Base-by-base conservation (phyloP, 2,329 filamentous ascomycete species). In the Trichophyton rubrum region DNA sequence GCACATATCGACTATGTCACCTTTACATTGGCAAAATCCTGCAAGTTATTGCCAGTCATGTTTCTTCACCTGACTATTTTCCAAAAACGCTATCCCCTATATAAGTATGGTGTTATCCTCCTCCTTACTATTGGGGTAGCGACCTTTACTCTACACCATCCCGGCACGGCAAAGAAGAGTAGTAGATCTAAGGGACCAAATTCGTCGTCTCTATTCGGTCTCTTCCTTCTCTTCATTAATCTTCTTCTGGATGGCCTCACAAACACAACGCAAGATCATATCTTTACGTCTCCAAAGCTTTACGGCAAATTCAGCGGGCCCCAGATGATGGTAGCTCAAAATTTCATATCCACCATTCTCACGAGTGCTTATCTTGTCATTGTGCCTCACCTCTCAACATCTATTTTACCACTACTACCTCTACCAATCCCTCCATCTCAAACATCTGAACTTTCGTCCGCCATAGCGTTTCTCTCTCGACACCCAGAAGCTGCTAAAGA, bases 311-410 rank as follows among this genome's bases (percentile, higher is more conserved):
- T 93, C 72, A 84, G 85, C 2, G 93, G 93, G 8, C 90, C 92
- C 62, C 93, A 99, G 81, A 99, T 99, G 93, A 99, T 99, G 93
- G 95, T 91, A 72, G 91, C 92, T 43, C 90, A 96, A 75, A 99
- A 97, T 72, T 78, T 96, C 60, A 87, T 97, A 74, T 87, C 84
- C 67, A 92, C 90, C 2, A 70, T 85, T 55, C 79, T 97, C 61
- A 97, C 91, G 2, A 79, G 82, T 20, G 70, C 77, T 0, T 97
- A 95, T 69, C 83, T 99, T 51, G 65, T 92, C 17, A 69, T 90
- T 20, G 88, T 85, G 67, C 93, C 93, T 0, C 89, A 86, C 77
- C 74, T 96, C n/a, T 87, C 87, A 0, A 78, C 80, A 61, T 62
- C 85, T 15, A 80, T 87, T 62, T 79, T 83, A 65, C 86, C 85